A percentile compares a stretch with the other conserved stretches of the same genome.
phyloP scores from a whole-genome alignment of 1,284 basidiomycete species.

The Fomitopsis palustris region DNA sequence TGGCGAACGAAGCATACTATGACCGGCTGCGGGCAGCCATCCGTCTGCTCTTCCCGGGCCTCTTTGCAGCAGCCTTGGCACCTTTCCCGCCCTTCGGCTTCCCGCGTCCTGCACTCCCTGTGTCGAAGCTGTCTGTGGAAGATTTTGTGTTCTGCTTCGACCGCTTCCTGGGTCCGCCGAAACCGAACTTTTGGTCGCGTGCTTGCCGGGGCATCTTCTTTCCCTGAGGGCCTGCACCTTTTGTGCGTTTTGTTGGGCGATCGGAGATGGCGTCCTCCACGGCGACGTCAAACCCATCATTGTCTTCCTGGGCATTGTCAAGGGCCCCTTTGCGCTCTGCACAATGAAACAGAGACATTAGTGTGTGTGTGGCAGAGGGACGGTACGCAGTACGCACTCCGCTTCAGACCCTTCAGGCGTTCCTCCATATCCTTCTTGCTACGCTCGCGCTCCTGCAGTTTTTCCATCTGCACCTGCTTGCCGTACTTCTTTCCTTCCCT shows the following conservation, averaged over 20 bases:
- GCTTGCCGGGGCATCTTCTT: conserved; percentile 55
- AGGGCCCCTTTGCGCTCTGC: conserved; percentile 82
- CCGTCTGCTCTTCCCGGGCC: conserved; percentile 63
- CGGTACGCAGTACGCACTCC: conserved; percentile 57
- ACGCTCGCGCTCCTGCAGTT: conserved; percentile 73
- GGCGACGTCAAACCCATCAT: conserved; percentile 80
- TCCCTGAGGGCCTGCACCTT: conserved; percentile 33
- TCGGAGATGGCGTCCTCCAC: conserved; percentile 83
- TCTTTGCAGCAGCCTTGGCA: conserved; percentile 38
- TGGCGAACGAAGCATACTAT: neutral
- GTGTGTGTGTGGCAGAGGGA: neutral
- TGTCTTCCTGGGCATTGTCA: conserved; percentile 65
- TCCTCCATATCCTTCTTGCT: conserved; percentile 85
- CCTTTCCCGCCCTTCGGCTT: conserved; percentile 28
- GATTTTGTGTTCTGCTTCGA: conserved; percentile 81
- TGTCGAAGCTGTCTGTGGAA: conserved; percentile 72
- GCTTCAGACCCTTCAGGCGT: conserved; percentile 78
- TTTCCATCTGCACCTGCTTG: conserved; percentile 92
- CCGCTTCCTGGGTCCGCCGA: conserved; percentile 62
- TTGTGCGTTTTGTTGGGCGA: conserved; percentile 61
- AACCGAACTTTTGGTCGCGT: conserved; percentile 80
- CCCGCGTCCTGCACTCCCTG: conserved; percentile 35
- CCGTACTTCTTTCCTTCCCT: conserved; percentile 97
- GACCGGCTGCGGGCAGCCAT: conserved; percentile 41
- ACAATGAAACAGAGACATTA: neutral